These are phyloP conservation scores for Nyssa sinensis DNA, from an alignment of 148 eudicot species.

Conservation along the genomic window DNA sequence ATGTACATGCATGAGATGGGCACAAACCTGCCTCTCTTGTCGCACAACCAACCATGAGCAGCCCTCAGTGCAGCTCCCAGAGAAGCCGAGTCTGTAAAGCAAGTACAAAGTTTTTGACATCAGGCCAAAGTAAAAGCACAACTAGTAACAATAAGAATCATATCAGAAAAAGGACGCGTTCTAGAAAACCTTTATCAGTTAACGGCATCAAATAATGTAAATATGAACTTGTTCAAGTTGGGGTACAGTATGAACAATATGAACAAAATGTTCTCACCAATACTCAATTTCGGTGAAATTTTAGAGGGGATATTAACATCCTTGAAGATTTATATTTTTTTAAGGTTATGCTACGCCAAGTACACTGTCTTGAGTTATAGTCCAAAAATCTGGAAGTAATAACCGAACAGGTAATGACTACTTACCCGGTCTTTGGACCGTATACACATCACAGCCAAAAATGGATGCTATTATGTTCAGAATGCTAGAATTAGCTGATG, in stretches of 20 bases:
- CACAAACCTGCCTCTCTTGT: conserved; percentile 65
- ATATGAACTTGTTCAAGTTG: too few relatives aligned
- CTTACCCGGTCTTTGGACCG: conserved; percentile 76
- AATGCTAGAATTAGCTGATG: conserved; percentile 76
- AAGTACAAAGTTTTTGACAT: not conserved
- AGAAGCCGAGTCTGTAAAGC: conserved; percentile 74
- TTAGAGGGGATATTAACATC: too few relatives aligned
- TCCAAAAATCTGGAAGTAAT: not conserved
- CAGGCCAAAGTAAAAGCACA: not conserved
- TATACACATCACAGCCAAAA: conserved; percentile 84
- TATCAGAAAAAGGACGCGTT: too few relatives aligned
- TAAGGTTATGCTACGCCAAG: not conserved
- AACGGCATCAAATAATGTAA: too few relatives aligned
- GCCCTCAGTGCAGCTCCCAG: conserved; percentile 88
- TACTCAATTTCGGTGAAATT: too few relatives aligned
- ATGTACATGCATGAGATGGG: conserved; percentile 62
- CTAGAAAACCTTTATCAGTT: too few relatives aligned
- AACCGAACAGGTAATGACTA: not conserved
- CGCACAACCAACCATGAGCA: conserved; percentile 94
- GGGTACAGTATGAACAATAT: too few relatives aligned
- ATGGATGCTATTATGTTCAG: conserved; percentile 64
- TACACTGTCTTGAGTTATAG: not conserved
- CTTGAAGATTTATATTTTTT: too few relatives aligned
- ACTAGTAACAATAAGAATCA: not conserved
- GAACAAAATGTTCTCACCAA: too few relatives aligned